phyloP scores from a whole-genome alignment of 768 basidiomycete species.

The Suillus brevipes region DNA sequence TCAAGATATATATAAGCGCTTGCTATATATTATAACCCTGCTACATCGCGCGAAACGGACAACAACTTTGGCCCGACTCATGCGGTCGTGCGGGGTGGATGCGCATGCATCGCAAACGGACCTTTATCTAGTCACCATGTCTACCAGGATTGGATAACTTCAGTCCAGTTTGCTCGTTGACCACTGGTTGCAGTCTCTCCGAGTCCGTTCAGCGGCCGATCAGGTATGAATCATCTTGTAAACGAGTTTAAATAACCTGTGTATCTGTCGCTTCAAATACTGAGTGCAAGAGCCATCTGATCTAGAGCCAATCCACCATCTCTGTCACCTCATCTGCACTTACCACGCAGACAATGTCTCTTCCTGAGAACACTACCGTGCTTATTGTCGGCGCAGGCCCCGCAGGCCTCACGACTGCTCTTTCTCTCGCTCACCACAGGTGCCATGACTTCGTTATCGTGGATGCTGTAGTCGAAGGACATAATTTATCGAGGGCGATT shows the following conservation, averaged over 20 bases:
- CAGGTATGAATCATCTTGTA: no score
- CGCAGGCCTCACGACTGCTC: constrained; percentile 38
- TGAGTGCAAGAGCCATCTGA: no score
- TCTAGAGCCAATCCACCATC: no score
- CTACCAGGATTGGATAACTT: not conserved
- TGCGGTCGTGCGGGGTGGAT: no score
- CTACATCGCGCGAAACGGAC: constrained; percentile 1
- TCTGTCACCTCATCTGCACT: no score
- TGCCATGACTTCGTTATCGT: constrained; percentile 35
- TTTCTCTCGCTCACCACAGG: constrained; percentile 43
- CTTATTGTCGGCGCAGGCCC: constrained; percentile 42
- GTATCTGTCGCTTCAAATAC: no score
- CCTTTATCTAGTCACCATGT: not conserved
- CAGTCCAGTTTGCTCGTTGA: not conserved
- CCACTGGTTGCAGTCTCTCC: no score
- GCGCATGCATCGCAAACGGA: not conserved
- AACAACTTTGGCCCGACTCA: not conserved
- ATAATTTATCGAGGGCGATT: constrained; percentile 40
- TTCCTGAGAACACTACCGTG: constrained; percentile 30
- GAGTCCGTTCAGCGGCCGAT: no score
- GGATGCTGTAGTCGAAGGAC: constrained; percentile 32
- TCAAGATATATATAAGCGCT: not conserved
- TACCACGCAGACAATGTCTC: not conserved
- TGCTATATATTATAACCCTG: no score
- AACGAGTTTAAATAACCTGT: no score